Percentiles rank a stretch among this genome's conserved stretches.
phyloP scores from a whole-genome alignment of 2,329 filamentous ascomycete genomes.

The Trichoderma atrobrunneum region DNA sequence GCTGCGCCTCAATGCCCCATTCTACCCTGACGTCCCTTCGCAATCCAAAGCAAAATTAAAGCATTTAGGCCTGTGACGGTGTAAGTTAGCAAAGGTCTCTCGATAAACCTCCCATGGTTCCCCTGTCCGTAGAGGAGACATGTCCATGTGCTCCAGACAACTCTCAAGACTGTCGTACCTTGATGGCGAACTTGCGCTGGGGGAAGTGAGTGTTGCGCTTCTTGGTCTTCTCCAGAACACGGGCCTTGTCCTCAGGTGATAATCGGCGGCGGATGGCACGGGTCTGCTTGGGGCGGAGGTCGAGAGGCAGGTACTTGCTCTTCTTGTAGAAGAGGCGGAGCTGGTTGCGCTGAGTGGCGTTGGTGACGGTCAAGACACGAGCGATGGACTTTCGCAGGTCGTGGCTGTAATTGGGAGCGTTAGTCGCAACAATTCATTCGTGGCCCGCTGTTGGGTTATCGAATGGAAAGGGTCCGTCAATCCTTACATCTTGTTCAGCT shows the following conservation, averaged over 20 bases:
- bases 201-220: conserved; percentile 97
- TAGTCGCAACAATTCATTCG: conserved; percentile 25
- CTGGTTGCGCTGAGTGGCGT: conserved; percentile 97
- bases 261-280: conserved; percentile 95
- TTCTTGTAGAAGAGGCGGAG: conserved; percentile 99
- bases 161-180: conserved; percentile 58
- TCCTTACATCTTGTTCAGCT: conserved; percentile 94
- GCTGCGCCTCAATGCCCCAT: conserved; percentile 38
- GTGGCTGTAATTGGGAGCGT: conserved; percentile 59
- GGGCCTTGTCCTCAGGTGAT: conserved; percentile 83
- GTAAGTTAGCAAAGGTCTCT: background rate
- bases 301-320: conserved; percentile 99
- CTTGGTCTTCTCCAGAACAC: conserved; percentile 89
- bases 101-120: background rate
- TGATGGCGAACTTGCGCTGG: conserved; percentile 97
- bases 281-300: conserved; percentile 97
- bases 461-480: background rate
- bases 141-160: background rate
- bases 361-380: conserved; percentile 98
- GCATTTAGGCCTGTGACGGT: conserved; percentile 30
- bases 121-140: background rate
- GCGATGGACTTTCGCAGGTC: conserved; percentile 99
- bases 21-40: conserved; percentile 34
- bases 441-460: background rate
- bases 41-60: conserved; percentile 28